Conservation (phyloP, 2,329 filamentous ascomycete genomes). For the Sporothrix luriei region DNA sequence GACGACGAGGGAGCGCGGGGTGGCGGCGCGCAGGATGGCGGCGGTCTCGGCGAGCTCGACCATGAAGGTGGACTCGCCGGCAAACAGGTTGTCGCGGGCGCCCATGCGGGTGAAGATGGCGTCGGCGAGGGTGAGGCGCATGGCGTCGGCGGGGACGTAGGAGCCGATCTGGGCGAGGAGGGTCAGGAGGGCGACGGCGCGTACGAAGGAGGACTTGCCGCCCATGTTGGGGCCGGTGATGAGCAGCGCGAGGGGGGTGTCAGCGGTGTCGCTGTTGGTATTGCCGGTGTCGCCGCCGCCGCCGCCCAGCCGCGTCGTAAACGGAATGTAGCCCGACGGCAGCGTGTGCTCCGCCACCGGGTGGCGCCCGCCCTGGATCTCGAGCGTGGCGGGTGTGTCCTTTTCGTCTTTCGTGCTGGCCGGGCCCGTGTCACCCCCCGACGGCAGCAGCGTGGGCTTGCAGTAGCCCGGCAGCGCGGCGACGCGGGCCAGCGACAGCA, state of each 20-base stretch:
- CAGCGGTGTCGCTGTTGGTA: background rate
- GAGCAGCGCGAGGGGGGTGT: constrained; percentile 62
- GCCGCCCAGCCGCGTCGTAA: constrained; percentile 74
- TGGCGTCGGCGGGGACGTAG: constrained; percentile 79
- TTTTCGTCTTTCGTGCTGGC: too few species aligned
- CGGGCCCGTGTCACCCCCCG: constrained; percentile 40
- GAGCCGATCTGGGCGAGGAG: constrained; percentile 95
- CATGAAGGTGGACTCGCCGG: constrained; percentile 96
- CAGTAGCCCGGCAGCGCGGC: constrained; percentile 85
- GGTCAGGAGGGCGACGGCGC: constrained; percentile 84
- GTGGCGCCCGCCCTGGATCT: constrained; percentile 76
- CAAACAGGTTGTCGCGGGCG: constrained; percentile 92
- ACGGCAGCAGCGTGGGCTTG: constrained; percentile 68
- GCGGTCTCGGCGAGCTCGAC: constrained; percentile 93
- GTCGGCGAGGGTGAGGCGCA: constrained; percentile 79
- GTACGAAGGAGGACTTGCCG: constrained; percentile 96
- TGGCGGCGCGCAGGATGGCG: constrained; percentile 86
- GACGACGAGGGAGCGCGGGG: constrained; percentile 80
- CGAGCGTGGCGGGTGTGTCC: constrained; percentile 62
- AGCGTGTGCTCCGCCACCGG: constrained; percentile 94
- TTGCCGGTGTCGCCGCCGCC: constrained; percentile 42
- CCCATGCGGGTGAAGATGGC: constrained; percentile 95
- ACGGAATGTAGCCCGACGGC: constrained; percentile 85
- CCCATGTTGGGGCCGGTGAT: constrained; percentile 99
- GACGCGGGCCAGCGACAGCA: constrained; percentile 81